Evolutionary conservation across 208 protist species (phyloP), one percentile per base, ranked within the genome.

Genomic region (Trypanosoma rangeli): DNA sequence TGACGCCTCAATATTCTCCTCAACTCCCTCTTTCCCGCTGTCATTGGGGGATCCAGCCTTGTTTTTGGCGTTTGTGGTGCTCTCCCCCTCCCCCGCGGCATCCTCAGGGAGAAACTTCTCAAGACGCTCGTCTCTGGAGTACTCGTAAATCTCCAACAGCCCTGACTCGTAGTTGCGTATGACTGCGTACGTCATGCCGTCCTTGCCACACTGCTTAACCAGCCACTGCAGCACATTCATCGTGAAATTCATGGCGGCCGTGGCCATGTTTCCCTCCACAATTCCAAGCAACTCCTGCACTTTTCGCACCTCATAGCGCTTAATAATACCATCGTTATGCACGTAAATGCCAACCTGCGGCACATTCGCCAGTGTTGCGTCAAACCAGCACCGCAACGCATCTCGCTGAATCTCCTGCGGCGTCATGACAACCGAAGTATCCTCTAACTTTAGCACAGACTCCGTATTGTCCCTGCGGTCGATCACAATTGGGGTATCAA

Each of bases 221-320:
- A 96, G 31, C 85, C 86, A 94, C 72, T 92, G 84, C 44, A 96
- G 70, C 16, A 87, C 86, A 56, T 80, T 85, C 57, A 78, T 90
- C 22, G 87, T 94, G 76, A 93, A 92, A 65, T 78, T 82, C 68
- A 96, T 88, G n/a, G 91, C 86, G n/a, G 78, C 85, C 20, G 86
- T 83, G 3, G 88, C 87, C 57, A 84, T 84, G 24, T 81, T 68
- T 22, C 77, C 73, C 62, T 96, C 86, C 28, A 89, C 64, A 26
- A 83, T 60, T 10, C 74, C 78, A 24, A 94, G 82, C 62, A 93
- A 73, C 49, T 96, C 88, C 18, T 86, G 75, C 26, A 85, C 86
- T 54, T 89, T 89, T 56, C 74, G 82, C 31, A 92, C 76, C 29
- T 91, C 80, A 73, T 83, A 91, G 28, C 77, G 72, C 77, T 93